Conservation (phyloP, 306 rosid species). For the Sicyos baderoa region DNA sequence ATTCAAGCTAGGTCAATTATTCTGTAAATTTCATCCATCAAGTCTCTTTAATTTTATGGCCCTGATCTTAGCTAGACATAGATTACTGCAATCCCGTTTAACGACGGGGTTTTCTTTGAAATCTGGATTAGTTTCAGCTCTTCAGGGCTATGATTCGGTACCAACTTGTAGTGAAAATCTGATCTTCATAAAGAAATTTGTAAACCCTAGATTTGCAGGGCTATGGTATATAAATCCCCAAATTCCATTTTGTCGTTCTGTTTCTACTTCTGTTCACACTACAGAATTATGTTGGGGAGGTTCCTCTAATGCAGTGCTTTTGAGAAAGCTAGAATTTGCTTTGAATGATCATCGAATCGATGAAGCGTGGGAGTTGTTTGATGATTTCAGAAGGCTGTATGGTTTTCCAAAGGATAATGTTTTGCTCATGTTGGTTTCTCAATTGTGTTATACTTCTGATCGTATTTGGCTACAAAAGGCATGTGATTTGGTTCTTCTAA, state of each 20-base stretch:
- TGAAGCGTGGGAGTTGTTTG: conserved; percentile 66
- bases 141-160: conserved; percentile 11
- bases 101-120: conserved; percentile 5
- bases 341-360: conserved; percentile 42
- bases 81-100: background rate
- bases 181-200: background rate
- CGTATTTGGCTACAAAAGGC: conserved; percentile 45
- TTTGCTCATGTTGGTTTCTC: conserved; percentile 47
- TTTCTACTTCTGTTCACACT: conserved; percentile 28
- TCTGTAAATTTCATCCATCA: background rate
- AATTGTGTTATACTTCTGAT: conserved; percentile 47
- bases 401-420: conserved; percentile 58
- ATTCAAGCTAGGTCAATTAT: background rate
- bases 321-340: conserved; percentile 45
- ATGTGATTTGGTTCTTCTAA: conserved; percentile 46
- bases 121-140: conserved; percentile 26
- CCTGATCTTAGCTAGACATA: conserved; percentile 15
- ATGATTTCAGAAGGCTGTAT: conserved; percentile 51
- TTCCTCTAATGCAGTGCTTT: conserved; percentile 43
- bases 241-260: conserved; percentile 11
- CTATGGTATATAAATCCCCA: conserved; percentile 16
- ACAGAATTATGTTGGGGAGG: conserved; percentile 65
- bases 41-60: conserved; percentile 6
- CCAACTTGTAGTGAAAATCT: conserved; percentile 13
- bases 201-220: conserved; percentile 10